These are phyloP conservation scores for Cyberlindnera nakhonratchasimensis DNA, from an alignment of 805 yeast genomes.

Conservation along the genomic window DNA sequence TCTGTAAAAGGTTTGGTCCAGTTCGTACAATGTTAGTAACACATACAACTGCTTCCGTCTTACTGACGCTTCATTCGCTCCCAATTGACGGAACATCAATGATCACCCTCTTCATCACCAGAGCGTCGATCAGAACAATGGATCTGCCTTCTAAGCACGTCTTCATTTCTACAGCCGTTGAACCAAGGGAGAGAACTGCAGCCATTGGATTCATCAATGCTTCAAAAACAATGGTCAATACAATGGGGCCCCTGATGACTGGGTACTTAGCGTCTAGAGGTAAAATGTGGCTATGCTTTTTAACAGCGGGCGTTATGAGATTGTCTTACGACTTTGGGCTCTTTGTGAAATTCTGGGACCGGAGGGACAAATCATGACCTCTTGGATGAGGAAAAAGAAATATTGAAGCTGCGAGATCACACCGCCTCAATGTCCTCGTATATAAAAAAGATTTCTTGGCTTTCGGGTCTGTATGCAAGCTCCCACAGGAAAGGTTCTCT, in stretches of 20 bases:
- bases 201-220: conserved; percentile 45
- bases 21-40: conserved; percentile 42
- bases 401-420: too few species aligned
- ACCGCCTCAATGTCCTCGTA: too few species aligned
- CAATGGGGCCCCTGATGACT: conserved; percentile 40
- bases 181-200: conserved; percentile 39
- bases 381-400: too few species aligned
- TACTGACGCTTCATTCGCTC: conserved; percentile 38
- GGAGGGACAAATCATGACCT: too few species aligned
- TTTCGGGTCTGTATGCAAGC: too few species aligned
- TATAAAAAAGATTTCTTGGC: too few species aligned
- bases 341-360: conserved; percentile 29
- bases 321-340: conserved; percentile 41
- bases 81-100: conserved; percentile 34
- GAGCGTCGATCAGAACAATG: conserved; percentile 43
- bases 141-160: conserved; percentile 48
- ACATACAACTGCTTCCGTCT: conserved; percentile 41
- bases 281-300: conserved; percentile 41
- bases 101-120: conserved; percentile 29
- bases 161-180: conserved; percentile 40
- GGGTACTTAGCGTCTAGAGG: conserved; percentile 37
- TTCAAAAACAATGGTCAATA: conserved; percentile 39
- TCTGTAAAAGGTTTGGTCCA: conserved; percentile 43
- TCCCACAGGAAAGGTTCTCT: too few species aligned
- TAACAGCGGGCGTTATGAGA: conserved; percentile 40